Evolutionary conservation across 2,329 filamentous ascomycete genomes (phyloP).

Genomic region (Colletotrichum salicis): DNA sequence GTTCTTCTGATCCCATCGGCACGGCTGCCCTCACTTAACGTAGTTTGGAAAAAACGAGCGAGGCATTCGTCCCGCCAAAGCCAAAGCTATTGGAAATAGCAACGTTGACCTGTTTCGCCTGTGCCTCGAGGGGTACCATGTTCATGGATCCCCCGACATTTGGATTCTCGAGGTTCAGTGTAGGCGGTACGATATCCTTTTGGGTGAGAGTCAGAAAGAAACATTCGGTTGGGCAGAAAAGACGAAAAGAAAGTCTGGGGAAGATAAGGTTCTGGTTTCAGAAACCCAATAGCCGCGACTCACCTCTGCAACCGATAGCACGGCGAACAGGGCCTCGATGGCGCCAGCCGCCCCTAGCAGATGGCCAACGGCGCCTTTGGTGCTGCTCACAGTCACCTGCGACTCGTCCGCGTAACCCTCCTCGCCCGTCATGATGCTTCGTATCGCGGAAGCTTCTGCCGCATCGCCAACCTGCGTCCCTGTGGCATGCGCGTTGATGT

Average conservation of each 20-base stretch:
- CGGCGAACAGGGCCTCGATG: constrained; percentile 86
- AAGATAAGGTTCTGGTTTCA: constrained; percentile 34
- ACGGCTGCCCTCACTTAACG: not conserved
- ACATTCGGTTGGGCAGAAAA: constrained; percentile 2
- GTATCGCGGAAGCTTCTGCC: constrained; percentile 88
- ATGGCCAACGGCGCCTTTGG: constrained; percentile 93
- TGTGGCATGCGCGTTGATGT: constrained; percentile 96
- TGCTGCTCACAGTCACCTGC: constrained; percentile 87
- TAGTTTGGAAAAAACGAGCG: constrained; percentile 74
- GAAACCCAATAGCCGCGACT: constrained; percentile 42
- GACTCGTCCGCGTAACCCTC: constrained; percentile 70
- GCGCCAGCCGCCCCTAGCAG: constrained; percentile 91
- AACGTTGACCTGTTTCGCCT: constrained; percentile 76
- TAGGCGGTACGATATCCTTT: constrained; percentile 84
- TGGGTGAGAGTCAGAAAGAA: constrained; percentile 10
- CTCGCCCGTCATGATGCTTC: constrained; percentile 77
- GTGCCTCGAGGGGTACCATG: constrained; percentile 79
- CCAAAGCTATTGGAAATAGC: constrained; percentile 96
- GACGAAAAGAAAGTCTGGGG: constrained; percentile 12
- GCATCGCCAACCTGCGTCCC: constrained; percentile 86
- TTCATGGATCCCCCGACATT: constrained; percentile 81
- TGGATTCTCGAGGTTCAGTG: constrained; percentile 79
- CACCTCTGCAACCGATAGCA: constrained; percentile 83
- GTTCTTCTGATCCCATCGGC: not conserved
- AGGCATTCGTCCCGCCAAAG: constrained; percentile 96